Evolutionary conservation across 2,329 filamentous ascomycete genomes (phyloP).

Genomic region (Fusarium lateritium): DNA sequence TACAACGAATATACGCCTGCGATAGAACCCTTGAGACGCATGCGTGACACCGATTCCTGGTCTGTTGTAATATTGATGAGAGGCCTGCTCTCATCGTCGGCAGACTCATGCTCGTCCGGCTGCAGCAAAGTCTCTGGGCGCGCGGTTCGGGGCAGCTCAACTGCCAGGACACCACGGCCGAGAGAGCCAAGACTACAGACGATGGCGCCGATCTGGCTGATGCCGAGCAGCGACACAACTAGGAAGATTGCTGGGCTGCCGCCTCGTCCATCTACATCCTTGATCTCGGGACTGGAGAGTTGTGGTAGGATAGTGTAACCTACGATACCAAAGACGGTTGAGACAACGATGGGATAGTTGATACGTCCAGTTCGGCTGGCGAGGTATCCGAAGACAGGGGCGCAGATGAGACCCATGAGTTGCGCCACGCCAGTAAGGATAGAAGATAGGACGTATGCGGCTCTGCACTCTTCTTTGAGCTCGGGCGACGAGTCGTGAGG

Average conservation of each 20-base stretch:
- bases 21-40: constrained; percentile 89
- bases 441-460: constrained; percentile 89
- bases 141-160: constrained; percentile 56
- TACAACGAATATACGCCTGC: constrained; percentile 94
- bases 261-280: constrained; percentile 73
- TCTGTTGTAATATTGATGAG: constrained; percentile 54
- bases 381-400: constrained; percentile 88
- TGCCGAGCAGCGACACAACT: constrained; percentile 84
- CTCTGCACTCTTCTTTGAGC: constrained; percentile 86
- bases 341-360: constrained; percentile 81
- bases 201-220: constrained; percentile 96
- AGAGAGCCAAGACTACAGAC: constrained; percentile 94
- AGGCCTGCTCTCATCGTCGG: constrained; percentile 57
- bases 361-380: constrained; percentile 77
- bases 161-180: constrained; percentile 80
- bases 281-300: constrained; percentile 83
- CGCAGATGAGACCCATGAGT: constrained; percentile 85
- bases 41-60: constrained; percentile 60
- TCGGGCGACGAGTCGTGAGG: constrained; percentile 77
- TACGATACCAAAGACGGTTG: constrained; percentile 80
- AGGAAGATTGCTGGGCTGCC: constrained; percentile 80
- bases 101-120: constrained; percentile 58
- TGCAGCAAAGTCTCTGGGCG: constrained; percentile 48
- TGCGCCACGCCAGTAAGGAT: constrained; percentile 92
- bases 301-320: constrained; percentile 84